Base-by-base conservation (phyloP, 2,329 filamentous ascomycete species). In the Fusarium siculi region DNA sequence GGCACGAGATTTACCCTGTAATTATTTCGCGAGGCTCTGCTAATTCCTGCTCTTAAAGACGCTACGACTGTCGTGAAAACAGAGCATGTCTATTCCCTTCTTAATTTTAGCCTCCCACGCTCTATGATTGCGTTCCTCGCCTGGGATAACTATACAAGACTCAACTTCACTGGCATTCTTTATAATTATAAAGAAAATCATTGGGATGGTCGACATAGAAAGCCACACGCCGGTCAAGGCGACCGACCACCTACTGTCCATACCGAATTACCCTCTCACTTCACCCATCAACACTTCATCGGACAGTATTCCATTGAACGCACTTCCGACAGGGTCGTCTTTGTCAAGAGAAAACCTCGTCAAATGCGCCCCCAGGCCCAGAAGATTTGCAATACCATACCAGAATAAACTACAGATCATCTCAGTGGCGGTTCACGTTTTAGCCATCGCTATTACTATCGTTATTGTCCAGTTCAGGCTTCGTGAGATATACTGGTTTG, bases 181-280 rank as follows among this genome's bases (percentile, higher is more conserved):
- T 3, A n/a, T 6, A n/a, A 0, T 4, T 4, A 0, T 42, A 7
- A 15, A 42, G 6, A n/a, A 4, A 0, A 1, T 9, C 40, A 1
- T 7, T 4, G 10, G 3, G 14, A 42, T 42, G 40, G 9, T n/a
- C 4, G 40, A 23, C 21, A 23, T 42, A 23, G 21, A 42, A 42
- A 42, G 40, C 2, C 40, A 23, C 21, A 42, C 4, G 40, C 21
- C 21, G 3, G 14, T n/a, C 4, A 42, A 42, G 21, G 40, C 40
- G 9, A 42, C 21, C 14, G 40, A 42, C 40, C 21, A 4, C 21
- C 40, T 42, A 16, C 40, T 42, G 10, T 23, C 40, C 0, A 5
- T 23, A 0, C 40, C 40, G 1, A 42, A 3, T 23, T 42, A 23
- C 40, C 39, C 9, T 42, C 9, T 7, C 9, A 7, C 3, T 1